A percentile compares a stretch with the other conserved stretches of the same genome.
These are phyloP conservation scores for Eucalyptus polybractea DNA, from an alignment of 345 rosid genomes.

Conservation along the genomic window DNA sequence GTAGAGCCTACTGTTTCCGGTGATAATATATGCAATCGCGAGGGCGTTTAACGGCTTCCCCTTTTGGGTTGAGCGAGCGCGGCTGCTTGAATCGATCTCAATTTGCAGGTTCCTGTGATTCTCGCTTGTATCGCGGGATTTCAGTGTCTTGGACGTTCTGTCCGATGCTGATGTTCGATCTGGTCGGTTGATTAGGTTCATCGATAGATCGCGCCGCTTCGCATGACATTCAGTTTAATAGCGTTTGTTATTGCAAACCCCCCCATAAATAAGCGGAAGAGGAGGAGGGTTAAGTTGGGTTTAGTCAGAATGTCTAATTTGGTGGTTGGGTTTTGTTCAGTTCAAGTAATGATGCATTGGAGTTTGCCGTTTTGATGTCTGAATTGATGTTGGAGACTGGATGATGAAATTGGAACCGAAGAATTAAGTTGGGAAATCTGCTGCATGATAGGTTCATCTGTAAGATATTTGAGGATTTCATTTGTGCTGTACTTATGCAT, in stretches of 20 bases:
- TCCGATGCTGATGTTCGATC: neutral
- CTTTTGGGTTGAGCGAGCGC: neutral
- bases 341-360: neutral
- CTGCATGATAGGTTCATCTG: neutral
- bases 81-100: neutral
- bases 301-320: neutral
- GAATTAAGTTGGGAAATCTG: neutral
- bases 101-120: neutral
- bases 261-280: neutral
- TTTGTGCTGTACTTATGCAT: neutral
- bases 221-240: neutral
- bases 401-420: neutral
- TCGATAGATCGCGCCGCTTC: neutral
- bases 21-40: neutral
- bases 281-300: neutral
- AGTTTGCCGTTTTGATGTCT: neutral
- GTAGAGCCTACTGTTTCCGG: neutral
- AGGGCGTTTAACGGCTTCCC: neutral
- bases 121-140: neutral
- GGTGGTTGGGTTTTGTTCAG: neutral
- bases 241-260: neutral
- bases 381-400: neutral
- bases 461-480: neutral
- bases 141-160: neutral
- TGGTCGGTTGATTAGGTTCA: neutral